Base-by-base conservation (phyloP, 2,329 filamentous ascomycete genomes). In the Aspergillus tubingensis region DNA sequence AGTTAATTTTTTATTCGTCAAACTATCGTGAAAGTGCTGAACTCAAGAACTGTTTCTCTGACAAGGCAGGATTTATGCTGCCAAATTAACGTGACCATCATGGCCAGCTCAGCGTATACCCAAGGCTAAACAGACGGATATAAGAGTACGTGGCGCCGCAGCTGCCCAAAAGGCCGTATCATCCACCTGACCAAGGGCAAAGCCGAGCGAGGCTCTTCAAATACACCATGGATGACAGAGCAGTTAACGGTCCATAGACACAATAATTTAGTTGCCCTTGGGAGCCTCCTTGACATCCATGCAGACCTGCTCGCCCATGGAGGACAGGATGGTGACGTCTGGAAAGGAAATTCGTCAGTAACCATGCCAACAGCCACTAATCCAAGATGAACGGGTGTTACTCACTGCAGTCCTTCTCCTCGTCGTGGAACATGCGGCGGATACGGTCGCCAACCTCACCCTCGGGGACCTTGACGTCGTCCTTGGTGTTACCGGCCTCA, bases 371-470 rank as follows among this genome's bases (percentile, higher is more conserved):
- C 11, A 36, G n/a, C 39, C 8, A 17, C 6, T 19, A 3, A 21
- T 6, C 8, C 41, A 11, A 2, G 2, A 11, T 2, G 3, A 5
- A 30, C 7, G 13, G 43, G 7, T n/a, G 23, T 5, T 13, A 87
- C 92, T 87, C 85, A 96, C 93, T 94, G 81, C 88, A 91, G 75
- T 97, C 93, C 85, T 96, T 97, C 81, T 88, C 89, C n/a, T 96
- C 91, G 23, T 84, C 82, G 68, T 79, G 83, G 85, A 94, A 95
- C 73, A 94, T 86, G 79, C 87, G 88, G 72, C 79, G 83, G 79
- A 98, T 96, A 85, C 91, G 93, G 52, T 93, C 87, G 73, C 92
- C 92, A 79, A 96, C 73, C 62, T 98, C 94, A 74, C 89, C 89
- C 1, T 97, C 93, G 72, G 95, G 95, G 70, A 96, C 76, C 84